A percentile compares a stretch with the other conserved stretches of the same genome.
phyloP scores from a whole-genome alignment of 164 flowering plant species.

The Liquidambar formosana region DNA sequence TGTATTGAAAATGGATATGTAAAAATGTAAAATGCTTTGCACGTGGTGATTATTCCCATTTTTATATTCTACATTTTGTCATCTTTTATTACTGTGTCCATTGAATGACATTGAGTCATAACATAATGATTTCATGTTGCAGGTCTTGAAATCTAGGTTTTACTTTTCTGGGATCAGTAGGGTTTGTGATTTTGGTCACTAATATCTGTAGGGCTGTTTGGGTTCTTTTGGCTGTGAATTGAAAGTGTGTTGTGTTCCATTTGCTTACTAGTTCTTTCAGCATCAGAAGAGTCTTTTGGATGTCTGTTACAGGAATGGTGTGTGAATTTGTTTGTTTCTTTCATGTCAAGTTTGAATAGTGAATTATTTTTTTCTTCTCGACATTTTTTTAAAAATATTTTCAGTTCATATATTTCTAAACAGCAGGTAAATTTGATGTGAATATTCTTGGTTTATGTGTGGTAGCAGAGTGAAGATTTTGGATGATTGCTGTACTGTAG shows the following conservation, averaged over 20 bases:
- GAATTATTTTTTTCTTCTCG: too few species aligned
- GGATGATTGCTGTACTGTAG: conserved; percentile 7
- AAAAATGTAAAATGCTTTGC: background rate
- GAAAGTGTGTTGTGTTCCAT: background rate
- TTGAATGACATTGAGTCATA: background rate
- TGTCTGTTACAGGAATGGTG: conserved; percentile 5
- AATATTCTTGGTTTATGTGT: background rate
- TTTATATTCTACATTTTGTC: background rate
- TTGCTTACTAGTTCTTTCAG: background rate
- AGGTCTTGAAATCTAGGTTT: conserved; percentile 2
- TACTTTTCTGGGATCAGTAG: background rate
- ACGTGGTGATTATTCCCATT: background rate
- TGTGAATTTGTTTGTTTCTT: background rate
- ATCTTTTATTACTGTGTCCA: background rate
- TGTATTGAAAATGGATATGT: background rate
- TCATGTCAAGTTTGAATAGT: background rate
- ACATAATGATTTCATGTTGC: background rate
- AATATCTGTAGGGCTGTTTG: background rate
- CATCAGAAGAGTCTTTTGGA: background rate
- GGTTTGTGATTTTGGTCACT: background rate
- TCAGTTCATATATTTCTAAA: background rate
- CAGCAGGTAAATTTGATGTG: background rate
- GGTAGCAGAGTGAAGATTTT: conserved; percentile 6
- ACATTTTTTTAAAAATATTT: too few species aligned
- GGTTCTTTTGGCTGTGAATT: background rate